Base-by-base conservation (phyloP, 768 basidiomycete species). In the Lepiota venenata region DNA sequence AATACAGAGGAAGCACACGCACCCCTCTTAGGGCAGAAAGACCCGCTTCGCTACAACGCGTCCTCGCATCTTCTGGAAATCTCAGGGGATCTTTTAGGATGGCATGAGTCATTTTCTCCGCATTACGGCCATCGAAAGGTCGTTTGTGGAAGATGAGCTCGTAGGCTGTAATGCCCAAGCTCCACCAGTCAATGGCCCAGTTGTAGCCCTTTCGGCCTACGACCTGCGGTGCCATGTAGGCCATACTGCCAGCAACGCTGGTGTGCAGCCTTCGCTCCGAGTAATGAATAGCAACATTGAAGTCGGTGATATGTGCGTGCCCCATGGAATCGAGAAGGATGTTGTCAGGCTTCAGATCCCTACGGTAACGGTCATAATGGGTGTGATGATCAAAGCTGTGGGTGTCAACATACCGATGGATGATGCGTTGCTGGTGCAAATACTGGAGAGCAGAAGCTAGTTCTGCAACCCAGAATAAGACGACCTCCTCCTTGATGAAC, bases 221-320 rank as follows among this genome's bases (percentile, higher is more conserved):
- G n/a, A 99, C 88, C 69, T 99, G 93, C 0, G 96, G 95, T 9
- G 95, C 95, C 97, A 99, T 99, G 73, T 99, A 99, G 0, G 97
- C 96, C 93, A 99, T 95, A 64, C 91, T 94, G 3, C 97, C 97
- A 6, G 97, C 96, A 14, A 99, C 90, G 56, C 91, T 93, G 0
- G 91, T 93, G 69, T 98, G 87, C 57, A 89, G 64, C 35, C 95
- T 82, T 49, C 87, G 80, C 56, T 92, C 90, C 10, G 95, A 96
- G 67, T 93, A 98, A 69, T 98, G 96, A 7, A 98, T 96, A 20
- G 96, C 97, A 60, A 99, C 94, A 64, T 99, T 99, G 75, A 99
- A 97, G 72, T 99, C 97, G 8, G 97, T 98, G 62, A 99, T 76
- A 66, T 98, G 96, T 1, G 92, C 96, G 66, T 99, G 95, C 0